These are phyloP conservation scores for Immersiporthe knoxdaviesiana DNA, from an alignment of 2,329 filamentous ascomycete genomes.

Conservation along the genomic window DNA sequence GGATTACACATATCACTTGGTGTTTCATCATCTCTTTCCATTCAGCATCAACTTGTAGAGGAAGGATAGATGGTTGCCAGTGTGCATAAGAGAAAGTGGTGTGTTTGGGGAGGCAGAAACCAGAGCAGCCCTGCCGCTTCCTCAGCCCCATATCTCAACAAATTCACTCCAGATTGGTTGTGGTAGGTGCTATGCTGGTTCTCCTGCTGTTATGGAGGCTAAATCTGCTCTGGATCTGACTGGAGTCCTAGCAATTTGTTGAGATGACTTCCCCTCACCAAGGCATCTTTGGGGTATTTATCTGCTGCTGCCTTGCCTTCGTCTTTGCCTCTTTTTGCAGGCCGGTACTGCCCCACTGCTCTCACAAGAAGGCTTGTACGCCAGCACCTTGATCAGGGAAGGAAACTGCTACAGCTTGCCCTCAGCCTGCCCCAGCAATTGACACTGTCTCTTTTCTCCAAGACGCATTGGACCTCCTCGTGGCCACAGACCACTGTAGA, in stretches of 20 bases:
- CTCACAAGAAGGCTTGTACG: background rate
- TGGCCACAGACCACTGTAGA: background rate
- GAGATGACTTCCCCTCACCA: background rate
- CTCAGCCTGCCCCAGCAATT: background rate
- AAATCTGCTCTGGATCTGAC: background rate
- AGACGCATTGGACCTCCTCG: background rate
- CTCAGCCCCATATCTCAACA: background rate
- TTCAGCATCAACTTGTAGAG: background rate
- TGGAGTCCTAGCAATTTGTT: background rate
- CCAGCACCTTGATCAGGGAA: background rate
- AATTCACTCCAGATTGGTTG: background rate
- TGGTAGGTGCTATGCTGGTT: background rate
- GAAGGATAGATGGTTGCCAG: background rate
- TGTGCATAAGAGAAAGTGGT: background rate
- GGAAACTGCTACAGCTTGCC: background rate
- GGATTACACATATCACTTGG: background rate
- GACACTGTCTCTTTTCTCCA: background rate
- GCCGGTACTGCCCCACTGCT: background rate
- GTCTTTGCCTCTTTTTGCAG: background rate
- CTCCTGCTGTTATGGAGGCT: background rate
- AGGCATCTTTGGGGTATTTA: background rate
- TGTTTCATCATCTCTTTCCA: background rate
- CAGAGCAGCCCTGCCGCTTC: background rate
- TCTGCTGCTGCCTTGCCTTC: background rate
- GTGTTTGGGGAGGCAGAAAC: background rate